These are phyloP conservation scores for Beauveria bassiana DNA, from an alignment of 2,329 filamentous ascomycete species.

Conservation along the genomic window DNA sequence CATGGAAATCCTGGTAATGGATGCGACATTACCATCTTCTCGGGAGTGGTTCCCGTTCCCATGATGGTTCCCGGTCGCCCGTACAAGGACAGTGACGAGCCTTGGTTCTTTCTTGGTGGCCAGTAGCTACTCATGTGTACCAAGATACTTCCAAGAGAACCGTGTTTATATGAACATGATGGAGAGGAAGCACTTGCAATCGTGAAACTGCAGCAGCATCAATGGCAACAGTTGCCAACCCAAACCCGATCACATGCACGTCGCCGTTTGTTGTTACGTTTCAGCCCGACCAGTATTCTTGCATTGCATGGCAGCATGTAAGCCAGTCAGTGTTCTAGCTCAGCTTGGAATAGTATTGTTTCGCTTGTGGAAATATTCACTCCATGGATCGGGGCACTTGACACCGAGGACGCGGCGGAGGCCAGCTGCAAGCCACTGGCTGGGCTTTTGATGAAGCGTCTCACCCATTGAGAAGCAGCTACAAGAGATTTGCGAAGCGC, in stretches of 20 bases:
- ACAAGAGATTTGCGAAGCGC: not conserved
- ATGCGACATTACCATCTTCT: conserved; percentile 36
- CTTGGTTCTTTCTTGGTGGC: conserved; percentile 33
- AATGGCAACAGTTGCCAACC: not conserved
- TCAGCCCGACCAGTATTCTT: conserved; percentile 10
- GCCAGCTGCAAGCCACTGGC: not conserved
- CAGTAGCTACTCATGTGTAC: not conserved
- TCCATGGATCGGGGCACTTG: not conserved
- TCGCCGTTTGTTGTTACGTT: conserved; percentile 1
- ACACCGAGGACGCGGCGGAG: not conserved
- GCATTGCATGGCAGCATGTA: not conserved
- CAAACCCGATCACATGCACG: not conserved
- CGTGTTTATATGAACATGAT: too few species aligned
- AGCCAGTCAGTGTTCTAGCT: not conserved
- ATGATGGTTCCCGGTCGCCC: conserved; percentile 51
- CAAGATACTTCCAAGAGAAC: not conserved
- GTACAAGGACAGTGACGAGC: conserved; percentile 35
- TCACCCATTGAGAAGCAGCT: not conserved
- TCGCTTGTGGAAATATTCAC: not conserved
- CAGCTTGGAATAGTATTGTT: conserved; percentile 3
- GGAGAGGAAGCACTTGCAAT: not conserved
- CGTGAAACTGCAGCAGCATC: not conserved
- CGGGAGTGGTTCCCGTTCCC: conserved; percentile 51
- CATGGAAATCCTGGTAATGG: not conserved
- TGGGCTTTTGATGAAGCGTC: not conserved